These are phyloP conservation scores for Coriolopsis trogii DNA, from an alignment of 1,284 basidiomycete species.

Conservation along the genomic window DNA sequence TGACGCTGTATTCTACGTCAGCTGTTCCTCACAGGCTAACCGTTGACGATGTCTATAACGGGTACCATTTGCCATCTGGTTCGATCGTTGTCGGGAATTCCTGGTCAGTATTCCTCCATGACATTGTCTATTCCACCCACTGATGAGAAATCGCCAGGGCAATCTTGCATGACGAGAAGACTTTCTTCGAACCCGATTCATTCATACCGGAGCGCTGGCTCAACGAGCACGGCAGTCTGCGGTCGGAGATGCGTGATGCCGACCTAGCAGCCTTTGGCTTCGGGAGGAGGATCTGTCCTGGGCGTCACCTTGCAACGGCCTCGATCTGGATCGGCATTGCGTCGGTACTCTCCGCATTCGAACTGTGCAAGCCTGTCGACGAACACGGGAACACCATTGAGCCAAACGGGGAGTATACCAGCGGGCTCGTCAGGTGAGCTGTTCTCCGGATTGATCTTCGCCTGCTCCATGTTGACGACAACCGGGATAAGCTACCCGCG, in stretches of 20 bases:
- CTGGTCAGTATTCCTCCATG: constrained; percentile 21
- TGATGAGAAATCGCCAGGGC: constrained; percentile 31
- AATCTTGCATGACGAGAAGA: constrained; percentile 41
- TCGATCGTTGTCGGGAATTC: constrained; percentile 36
- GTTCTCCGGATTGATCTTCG: constrained; percentile 19
- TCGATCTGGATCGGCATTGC: constrained; percentile 43
- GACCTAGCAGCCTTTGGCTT: constrained; percentile 37
- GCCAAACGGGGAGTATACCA: constrained; percentile 37
- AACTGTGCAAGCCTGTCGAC: constrained; percentile 40
- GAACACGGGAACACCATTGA: constrained; percentile 39
- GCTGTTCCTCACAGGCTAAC: constrained; percentile 37
- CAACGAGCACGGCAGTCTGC: constrained; percentile 32
- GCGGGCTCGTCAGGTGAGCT: constrained; percentile 42
- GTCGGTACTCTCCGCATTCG: constrained; percentile 39
- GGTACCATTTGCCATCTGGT: constrained; percentile 40
- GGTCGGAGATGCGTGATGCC: constrained; percentile 30
- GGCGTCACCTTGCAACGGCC: constrained; percentile 39
- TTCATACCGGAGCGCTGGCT: constrained; percentile 44
- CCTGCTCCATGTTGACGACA: constrained; percentile 1
- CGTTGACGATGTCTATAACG: constrained; percentile 37
- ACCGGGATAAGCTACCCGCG: constrained; percentile 26
- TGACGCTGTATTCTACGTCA: constrained; percentile 15
- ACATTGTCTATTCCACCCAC: constrained; percentile 10
- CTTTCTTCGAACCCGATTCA: constrained; percentile 39
- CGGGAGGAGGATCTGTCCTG: constrained; percentile 45